phyloP scores from a whole-genome alignment of 2,329 filamentous ascomycete genomes.

The Colletotrichum musae region DNA sequence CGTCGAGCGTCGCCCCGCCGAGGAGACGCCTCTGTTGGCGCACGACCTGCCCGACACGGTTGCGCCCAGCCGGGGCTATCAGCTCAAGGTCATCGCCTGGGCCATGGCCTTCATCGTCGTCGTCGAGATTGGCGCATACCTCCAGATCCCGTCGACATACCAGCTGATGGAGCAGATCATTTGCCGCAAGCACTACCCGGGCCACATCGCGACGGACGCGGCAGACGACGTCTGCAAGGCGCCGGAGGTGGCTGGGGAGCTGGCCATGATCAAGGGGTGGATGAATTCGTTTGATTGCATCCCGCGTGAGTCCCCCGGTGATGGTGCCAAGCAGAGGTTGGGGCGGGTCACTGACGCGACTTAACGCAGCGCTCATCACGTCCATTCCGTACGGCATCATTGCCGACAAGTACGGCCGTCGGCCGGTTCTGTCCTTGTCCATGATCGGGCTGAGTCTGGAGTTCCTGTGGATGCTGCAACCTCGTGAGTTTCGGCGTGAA shows the following conservation, averaged over 20 bases:
- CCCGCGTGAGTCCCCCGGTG: conserved; percentile 53
- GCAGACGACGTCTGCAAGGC: conserved; percentile 64
- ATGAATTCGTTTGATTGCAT: conserved; percentile 60
- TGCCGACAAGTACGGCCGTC: conserved; percentile 62
- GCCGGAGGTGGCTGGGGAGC: conserved; percentile 62
- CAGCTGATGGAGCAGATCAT: conserved; percentile 68
- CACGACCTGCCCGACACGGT: conserved; percentile 41
- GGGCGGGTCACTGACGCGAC: not conserved
- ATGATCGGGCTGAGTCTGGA: conserved; percentile 51
- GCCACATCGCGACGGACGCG: conserved; percentile 50
- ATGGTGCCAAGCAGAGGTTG: not conserved
- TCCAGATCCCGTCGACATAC: conserved; percentile 58
- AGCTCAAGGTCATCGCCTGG: conserved; percentile 50
- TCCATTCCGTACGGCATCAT: conserved; percentile 63
- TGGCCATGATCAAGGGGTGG: conserved; percentile 68
- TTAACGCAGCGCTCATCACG: conserved; percentile 53
- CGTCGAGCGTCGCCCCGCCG: conserved; percentile 20
- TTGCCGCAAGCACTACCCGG: conserved; percentile 64
- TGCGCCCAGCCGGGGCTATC: conserved; percentile 46
- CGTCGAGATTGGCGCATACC: conserved; percentile 57
- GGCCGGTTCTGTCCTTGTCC: conserved; percentile 56
- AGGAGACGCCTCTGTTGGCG: conserved; percentile 39
- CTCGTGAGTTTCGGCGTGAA: conserved; percentile 47
- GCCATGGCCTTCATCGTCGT: conserved; percentile 58
- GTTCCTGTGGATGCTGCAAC: conserved; percentile 48